These are phyloP conservation scores for Xylona heveae DNA, from an alignment of 495 filamentous ascomycete genomes.

Conservation along the genomic window DNA sequence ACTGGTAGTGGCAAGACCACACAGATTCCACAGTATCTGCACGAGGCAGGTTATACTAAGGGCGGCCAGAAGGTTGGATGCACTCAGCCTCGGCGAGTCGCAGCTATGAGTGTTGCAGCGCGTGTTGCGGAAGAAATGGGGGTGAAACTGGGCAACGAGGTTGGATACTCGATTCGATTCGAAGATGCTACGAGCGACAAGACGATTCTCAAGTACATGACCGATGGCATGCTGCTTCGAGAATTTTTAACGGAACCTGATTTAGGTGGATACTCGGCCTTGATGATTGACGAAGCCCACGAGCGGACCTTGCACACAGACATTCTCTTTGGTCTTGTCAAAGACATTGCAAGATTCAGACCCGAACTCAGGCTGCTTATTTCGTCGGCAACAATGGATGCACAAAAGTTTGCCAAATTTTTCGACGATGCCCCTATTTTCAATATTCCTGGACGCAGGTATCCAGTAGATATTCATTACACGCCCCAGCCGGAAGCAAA, in stretches of 20 bases:
- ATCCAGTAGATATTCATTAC: constrained; percentile 85
- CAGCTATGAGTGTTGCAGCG: constrained; percentile 86
- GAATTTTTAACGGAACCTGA: constrained; percentile 85
- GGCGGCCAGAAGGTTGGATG: constrained; percentile 44
- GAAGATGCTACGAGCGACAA: constrained; percentile 88
- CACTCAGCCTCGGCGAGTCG: constrained; percentile 85
- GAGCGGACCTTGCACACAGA: constrained; percentile 84
- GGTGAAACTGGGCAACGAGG: constrained; percentile 73
- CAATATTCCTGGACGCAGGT: constrained; percentile 80
- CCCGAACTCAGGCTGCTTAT: constrained; percentile 85
- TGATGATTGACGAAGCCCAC: constrained; percentile 98
- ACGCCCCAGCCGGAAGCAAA: constrained; percentile 85
- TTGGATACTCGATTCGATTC: constrained; percentile 90
- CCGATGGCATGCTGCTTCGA: constrained; percentile 86
- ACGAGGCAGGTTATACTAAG: constrained; percentile 29
- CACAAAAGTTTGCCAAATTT: constrained; percentile 78
- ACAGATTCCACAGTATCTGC: constrained; percentile 71
- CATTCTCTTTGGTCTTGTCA: constrained; percentile 74
- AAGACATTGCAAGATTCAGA: constrained; percentile 71
- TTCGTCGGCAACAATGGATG: constrained; percentile 88
- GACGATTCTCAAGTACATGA: constrained; percentile 93
- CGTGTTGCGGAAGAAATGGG: constrained; percentile 93
- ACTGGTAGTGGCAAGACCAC: constrained; percentile 88
- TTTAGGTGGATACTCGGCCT: constrained; percentile 58
- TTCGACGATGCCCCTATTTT: constrained; percentile 94